phyloP scores from a whole-genome alignment of 306 rosid species.

The Pyrus pyrifolia region DNA sequence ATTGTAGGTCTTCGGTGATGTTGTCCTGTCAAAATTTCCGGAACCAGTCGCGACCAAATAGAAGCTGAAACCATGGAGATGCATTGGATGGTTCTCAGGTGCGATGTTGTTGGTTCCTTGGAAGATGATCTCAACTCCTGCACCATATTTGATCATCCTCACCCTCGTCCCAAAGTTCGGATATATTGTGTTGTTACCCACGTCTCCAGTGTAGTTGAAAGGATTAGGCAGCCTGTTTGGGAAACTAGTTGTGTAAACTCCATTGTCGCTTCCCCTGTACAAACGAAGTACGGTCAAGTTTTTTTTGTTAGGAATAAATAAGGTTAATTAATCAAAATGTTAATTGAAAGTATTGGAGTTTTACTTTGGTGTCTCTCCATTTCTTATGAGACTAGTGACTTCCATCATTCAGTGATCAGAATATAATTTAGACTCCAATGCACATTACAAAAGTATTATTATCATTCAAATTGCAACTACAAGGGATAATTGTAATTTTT shows the following conservation, averaged over 20 bases:
- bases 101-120: slow-evolving; percentile 32
- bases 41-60: slow-evolving; percentile 27
- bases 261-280: slow-evolving; percentile 18
- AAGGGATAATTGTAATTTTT: no score
- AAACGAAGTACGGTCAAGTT: not conserved
- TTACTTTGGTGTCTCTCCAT: no score
- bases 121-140: slow-evolving; percentile 31
- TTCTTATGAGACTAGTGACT: no score
- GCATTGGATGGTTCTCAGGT: slow-evolving; percentile 45
- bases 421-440: no score
- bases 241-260: slow-evolving; percentile 23
- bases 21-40: slow-evolving; percentile 16
- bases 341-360: not conserved
- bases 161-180: slow-evolving; percentile 25
- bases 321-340: not conserved
- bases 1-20: slow-evolving; percentile 18
- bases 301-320: not conserved
- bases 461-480: no score
- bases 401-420: no score
- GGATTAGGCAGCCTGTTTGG: slow-evolving; percentile 15
- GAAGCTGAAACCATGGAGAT: slow-evolving; percentile 45
- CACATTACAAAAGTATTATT: no score
- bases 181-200: not conserved
- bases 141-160: slow-evolving; percentile 19
- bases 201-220: slow-evolving; percentile 38